Percentiles rank a stretch among this genome's conserved stretches.
These are phyloP conservation scores for Amaranthus hypochondriacus DNA, from an alignment of 148 eudicot species.

Conservation along the genomic window DNA sequence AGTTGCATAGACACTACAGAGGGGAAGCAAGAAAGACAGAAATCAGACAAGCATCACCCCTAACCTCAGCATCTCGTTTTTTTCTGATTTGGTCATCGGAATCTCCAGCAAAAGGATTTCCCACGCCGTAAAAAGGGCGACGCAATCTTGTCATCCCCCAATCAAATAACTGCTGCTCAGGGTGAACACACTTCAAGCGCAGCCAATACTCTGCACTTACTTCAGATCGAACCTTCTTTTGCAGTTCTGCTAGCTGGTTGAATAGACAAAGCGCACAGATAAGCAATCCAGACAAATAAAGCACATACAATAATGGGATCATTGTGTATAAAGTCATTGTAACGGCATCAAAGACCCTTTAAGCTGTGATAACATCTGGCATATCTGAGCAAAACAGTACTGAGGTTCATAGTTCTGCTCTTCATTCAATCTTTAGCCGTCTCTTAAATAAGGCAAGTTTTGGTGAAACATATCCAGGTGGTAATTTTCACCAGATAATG, in stretches of 20 bases:
- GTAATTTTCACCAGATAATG: background rate
- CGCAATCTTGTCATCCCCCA: constrained; percentile 86
- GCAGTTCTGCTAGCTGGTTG: constrained; percentile 77
- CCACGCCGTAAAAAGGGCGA: constrained; percentile 76
- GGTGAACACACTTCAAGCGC: constrained; percentile 66
- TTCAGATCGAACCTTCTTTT: constrained; percentile 76
- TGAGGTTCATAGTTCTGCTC: background rate
- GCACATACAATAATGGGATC: background rate
- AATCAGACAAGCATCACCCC: constrained; percentile 18
- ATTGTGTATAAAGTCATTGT: background rate
- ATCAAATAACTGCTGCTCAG: constrained; percentile 81
- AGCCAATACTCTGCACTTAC: constrained; percentile 95
- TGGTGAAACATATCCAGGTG: background rate
- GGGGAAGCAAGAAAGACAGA: background rate
- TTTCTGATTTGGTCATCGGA: constrained; percentile 83
- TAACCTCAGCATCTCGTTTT: constrained; percentile 91
- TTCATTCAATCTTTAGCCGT: background rate
- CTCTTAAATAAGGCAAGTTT: background rate
- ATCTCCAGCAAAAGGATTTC: constrained; percentile 81
- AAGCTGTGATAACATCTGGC: background rate
- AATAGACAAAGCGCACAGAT: constrained; percentile 19
- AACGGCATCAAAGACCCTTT: background rate
- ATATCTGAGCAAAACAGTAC: background rate
- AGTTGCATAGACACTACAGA: background rate
- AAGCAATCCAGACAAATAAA: constrained; percentile 1